Evolutionary conservation across 2,329 filamentous ascomycete species (phyloP).

Genomic region (Aspergillus sp.): DNA sequence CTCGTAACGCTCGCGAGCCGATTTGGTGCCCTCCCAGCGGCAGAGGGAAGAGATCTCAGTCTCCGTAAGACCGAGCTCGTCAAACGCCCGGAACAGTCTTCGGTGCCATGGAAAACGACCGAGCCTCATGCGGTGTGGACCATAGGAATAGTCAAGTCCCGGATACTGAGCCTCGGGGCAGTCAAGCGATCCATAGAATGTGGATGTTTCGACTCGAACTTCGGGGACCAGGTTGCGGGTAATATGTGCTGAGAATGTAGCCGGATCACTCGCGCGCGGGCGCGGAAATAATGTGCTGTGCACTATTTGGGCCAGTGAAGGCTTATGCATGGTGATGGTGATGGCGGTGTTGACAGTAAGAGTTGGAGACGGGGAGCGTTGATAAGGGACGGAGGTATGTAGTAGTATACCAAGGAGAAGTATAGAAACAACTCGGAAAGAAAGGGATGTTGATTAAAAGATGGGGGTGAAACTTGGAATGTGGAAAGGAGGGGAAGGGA

Average conservation of each 20-base stretch:
- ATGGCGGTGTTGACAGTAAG: background rate
- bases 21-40: constrained; percentile 58
- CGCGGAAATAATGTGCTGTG: constrained; percentile 61
- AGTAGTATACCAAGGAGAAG: background rate
- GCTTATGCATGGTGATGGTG: constrained; percentile 58
- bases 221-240: constrained; percentile 64
- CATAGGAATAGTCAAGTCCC: constrained; percentile 64
- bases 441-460: background rate
- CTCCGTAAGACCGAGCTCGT: constrained; percentile 59
- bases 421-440: background rate
- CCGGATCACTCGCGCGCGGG: constrained; percentile 58
- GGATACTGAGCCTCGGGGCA: constrained; percentile 67
- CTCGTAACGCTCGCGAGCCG: constrained; percentile 49
- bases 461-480: background rate
- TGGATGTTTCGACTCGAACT: constrained; percentile 64
- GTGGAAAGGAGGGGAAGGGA: background rate
- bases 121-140: constrained; percentile 63
- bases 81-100: constrained; percentile 62
- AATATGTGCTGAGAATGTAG: constrained; percentile 61
- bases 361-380: background rate
- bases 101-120: constrained; percentile 63
- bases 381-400: background rate
- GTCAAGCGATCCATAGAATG: constrained; percentile 65
- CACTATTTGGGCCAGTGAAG: constrained; percentile 59
- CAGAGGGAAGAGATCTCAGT: constrained; percentile 63